A percentile compares a stretch with the other conserved stretches of the same genome.
These are phyloP conservation scores for Alliaria petiolata DNA, from an alignment of 345 rosid genomes.

Conservation along the genomic window DNA sequence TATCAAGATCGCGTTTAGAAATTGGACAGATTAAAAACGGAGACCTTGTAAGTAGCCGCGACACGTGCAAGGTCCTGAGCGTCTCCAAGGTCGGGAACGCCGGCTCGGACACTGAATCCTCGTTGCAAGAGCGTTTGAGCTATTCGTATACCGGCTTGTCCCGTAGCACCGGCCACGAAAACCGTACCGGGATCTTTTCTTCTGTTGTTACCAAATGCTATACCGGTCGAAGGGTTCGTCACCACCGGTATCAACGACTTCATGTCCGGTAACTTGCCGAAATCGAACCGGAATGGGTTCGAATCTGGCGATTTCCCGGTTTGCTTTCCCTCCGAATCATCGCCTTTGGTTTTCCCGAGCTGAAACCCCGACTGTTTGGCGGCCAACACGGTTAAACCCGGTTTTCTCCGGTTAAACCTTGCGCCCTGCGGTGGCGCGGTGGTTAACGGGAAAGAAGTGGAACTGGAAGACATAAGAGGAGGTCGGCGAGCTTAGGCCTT, in stretches of 20 bases:
- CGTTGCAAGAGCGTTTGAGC: conserved; percentile 64
- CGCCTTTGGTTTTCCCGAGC: conserved; percentile 44
- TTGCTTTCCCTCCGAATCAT: conserved; percentile 32
- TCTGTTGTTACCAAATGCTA: conserved; percentile 54
- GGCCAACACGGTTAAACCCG: conserved; percentile 49
- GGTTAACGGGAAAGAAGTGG: conserved; percentile 59
- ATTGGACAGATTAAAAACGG: not conserved
- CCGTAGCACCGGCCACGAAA: conserved; percentile 92
- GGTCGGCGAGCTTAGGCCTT: conserved; percentile 28
- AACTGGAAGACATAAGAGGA: conserved; percentile 60
- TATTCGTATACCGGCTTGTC: conserved; percentile 85
- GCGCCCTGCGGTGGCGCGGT: conserved; percentile 43
- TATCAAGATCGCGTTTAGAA: not conserved
- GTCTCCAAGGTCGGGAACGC: conserved; percentile 73
- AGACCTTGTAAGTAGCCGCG: conserved; percentile 77
- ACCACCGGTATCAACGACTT: conserved; percentile 61
- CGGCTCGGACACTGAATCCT: conserved; percentile 89
- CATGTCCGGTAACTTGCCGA: conserved; percentile 55
- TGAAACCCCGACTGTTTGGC: conserved; percentile 60
- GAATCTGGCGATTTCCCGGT: conserved; percentile 38
- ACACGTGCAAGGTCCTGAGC: conserved; percentile 92
- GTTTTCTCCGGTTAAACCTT: conserved; percentile 34
- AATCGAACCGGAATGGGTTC: conserved; percentile 57
- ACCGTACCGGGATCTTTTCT: conserved; percentile 80
- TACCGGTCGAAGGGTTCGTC: conserved; percentile 46